These are phyloP conservation scores for Metschnikowia orientalis DNA, from an alignment of 805 yeast genomes.

Conservation along the genomic window DNA sequence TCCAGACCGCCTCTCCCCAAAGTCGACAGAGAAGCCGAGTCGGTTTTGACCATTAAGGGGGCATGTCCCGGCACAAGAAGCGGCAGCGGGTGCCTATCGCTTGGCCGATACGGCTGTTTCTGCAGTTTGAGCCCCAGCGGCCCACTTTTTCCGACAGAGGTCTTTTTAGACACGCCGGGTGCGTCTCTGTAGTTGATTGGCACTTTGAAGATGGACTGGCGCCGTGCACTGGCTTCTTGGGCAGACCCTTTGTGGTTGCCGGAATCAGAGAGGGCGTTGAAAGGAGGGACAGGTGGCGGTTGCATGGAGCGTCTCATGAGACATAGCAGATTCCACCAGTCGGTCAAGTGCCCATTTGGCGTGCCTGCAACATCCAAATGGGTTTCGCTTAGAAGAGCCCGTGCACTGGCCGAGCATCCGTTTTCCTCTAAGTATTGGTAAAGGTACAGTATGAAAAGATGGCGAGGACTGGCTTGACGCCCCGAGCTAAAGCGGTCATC, in stretches of 20 bases:
- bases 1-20: too few relatives aligned
- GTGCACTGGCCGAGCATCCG: conserved; percentile 4
- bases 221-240: too few relatives aligned
- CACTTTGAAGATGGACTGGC: conserved; percentile 2
- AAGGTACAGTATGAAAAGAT: conserved; percentile 3
- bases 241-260: conserved; percentile 1
- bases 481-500: too few relatives aligned
- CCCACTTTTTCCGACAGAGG: too few relatives aligned
- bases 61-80: conserved; percentile 5
- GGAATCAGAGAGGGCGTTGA: background rate
- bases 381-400: conserved; percentile 3
- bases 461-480: conserved; percentile 4
- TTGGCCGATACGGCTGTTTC: too few relatives aligned
- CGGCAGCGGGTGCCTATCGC: conserved; percentile 2
- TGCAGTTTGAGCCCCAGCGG: too few relatives aligned
- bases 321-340: conserved; percentile 5
- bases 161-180: too few relatives aligned
- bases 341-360: background rate
- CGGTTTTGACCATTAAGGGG: conserved; percentile 2
- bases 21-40: too few relatives aligned
- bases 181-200: conserved; percentile 3
- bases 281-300: background rate
- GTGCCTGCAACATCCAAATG: conserved; percentile 3
- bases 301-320: conserved; percentile 1
- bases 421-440: conserved; percentile 2